phyloP scores from a whole-genome alignment of 352 stramenopile species.

The Pythium volutum region DNA sequence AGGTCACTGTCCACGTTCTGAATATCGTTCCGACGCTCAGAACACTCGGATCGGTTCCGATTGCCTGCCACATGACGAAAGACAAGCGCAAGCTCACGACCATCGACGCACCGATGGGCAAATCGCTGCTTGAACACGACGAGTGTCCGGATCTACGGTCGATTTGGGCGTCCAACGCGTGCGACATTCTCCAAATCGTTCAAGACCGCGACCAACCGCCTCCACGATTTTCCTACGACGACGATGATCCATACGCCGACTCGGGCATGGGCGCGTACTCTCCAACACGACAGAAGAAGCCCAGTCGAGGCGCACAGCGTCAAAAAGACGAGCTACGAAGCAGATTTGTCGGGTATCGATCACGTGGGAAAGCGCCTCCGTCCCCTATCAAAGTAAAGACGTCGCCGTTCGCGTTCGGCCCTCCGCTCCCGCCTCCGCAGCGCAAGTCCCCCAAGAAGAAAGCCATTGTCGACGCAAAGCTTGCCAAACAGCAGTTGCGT shows the following conservation, averaged over 20 bases:
- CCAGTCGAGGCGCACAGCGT: conserved; percentile 57
- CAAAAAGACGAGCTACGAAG: conserved; percentile 69
- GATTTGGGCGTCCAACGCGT: conserved; percentile 56
- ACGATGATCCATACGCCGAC: conserved; percentile 20
- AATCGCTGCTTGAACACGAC: conserved; percentile 47
- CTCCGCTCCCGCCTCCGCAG: conserved; percentile 29
- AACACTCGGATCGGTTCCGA: conserved; percentile 56
- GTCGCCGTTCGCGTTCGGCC: conserved; percentile 53
- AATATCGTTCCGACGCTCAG: conserved; percentile 69
- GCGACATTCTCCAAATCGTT: conserved; percentile 47
- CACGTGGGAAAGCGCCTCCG: conserved; percentile 53
- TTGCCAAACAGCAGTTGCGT: conserved; percentile 51
- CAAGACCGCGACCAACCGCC: conserved; percentile 36
- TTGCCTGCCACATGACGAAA: conserved; percentile 35
- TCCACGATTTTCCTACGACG: conserved; percentile 19
- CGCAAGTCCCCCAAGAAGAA: conserved; percentile 41
- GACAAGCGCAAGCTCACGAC: conserved; percentile 47
- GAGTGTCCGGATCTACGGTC: conserved; percentile 31
- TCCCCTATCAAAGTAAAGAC: conserved; percentile 48
- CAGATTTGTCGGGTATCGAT: conserved; percentile 52
- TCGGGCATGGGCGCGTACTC: conserved; percentile 1
- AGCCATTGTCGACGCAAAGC: conserved; percentile 25
- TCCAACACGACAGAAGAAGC: conserved; percentile 26
- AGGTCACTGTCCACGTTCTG: conserved; percentile 71
- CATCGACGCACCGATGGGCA: conserved; percentile 19